Base-by-base conservation (phyloP, 2,329 filamentous ascomycete species). In the Neoascochyta sp. region DNA sequence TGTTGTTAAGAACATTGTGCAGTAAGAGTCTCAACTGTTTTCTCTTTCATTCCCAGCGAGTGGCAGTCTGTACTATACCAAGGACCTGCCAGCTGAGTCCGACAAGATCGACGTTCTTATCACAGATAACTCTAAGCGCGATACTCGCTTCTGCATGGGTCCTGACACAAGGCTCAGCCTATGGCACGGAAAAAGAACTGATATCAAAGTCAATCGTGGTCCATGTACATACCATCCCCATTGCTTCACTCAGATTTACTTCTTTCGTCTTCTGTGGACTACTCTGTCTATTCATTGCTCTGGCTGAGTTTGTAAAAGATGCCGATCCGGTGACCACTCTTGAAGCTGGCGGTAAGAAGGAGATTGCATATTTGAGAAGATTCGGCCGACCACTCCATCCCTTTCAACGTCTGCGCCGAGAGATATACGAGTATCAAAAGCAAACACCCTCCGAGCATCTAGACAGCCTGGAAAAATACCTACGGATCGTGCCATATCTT, bases 281-380 rank as follows among this genome's bases (percentile, higher is more conserved):
- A 27, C 9, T 20, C 11, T 23, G 29, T 26, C n/a, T 32, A 12
- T 30, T 14, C 20, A 29, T 27, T n/a, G 28, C 31, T 10, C n/a
- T 22, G 27, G 45, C 41, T 55, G 16, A 50, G 6, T 33, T 4
- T 26, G 16, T 13, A 20, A 39, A 46, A 60, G 56, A 48, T 24
- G 38, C 27, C 32, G 39, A 54, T 34, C 8, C 48, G 39, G 36
- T 32, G 33, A 36, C 38, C 11, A 47, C 45, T 11, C 42, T 62
- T 25, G 34, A 39, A 27, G 47, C 53, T 29, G 57, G 54, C 14
- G 60, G 54, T 12, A 46, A 43, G 13, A 63, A 63, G 29, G 59
- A 63, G 29, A 47, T 51, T 19, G 38, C 36, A 10, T 62, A 56
- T 27, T 25, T 63, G 20, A 43, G 14, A 16, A 40, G 41, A 10